Percentiles rank a stretch among this genome's conserved stretches.
Evolutionary conservation across 2,329 filamentous ascomycete genomes (phyloP).

Genomic region (Aschersonia sp.): DNA sequence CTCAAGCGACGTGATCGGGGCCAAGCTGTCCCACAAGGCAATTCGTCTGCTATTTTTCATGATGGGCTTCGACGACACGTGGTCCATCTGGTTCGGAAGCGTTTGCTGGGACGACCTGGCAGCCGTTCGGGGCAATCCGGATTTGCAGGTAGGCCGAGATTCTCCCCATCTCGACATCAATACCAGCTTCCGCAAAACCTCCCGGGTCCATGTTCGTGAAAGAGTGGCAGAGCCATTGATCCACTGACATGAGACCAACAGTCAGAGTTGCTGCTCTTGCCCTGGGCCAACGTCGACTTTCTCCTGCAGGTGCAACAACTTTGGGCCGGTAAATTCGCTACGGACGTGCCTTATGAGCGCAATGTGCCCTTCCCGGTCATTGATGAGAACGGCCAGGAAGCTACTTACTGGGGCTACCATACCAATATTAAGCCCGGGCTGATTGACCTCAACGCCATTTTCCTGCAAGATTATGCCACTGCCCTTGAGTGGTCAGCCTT

Average conservation of each 20-base stretch:
- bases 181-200: too few species aligned
- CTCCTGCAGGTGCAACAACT: slow-evolving; percentile 32
- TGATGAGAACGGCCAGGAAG: too few species aligned
- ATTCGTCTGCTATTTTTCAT: slow-evolving; percentile 23
- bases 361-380: slow-evolving; percentile 5
- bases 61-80: slow-evolving; percentile 20
- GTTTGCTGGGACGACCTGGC: slow-evolving; percentile 1
- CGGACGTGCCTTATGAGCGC: slow-evolving; percentile 19
- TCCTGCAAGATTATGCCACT: too few species aligned
- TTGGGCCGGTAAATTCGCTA: slow-evolving; percentile 27
- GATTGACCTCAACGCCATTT: too few species aligned
- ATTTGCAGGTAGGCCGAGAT: background rate
- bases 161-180: too few species aligned
- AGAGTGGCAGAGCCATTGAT: too few species aligned
- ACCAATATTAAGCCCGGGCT: too few species aligned
- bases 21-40: slow-evolving; percentile 26
- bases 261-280: slow-evolving; percentile 27
- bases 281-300: slow-evolving; percentile 29
- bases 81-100: slow-evolving; percentile 20
- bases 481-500: slow-evolving; percentile 11
- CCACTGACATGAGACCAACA: slow-evolving; percentile 8
- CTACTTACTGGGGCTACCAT: too few species aligned
- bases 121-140: slow-evolving; percentile 5
- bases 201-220: too few species aligned
- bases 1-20: slow-evolving; percentile 27